Conservation (phyloP, 148 eudicot species). For the Spergularia marina region DNA sequence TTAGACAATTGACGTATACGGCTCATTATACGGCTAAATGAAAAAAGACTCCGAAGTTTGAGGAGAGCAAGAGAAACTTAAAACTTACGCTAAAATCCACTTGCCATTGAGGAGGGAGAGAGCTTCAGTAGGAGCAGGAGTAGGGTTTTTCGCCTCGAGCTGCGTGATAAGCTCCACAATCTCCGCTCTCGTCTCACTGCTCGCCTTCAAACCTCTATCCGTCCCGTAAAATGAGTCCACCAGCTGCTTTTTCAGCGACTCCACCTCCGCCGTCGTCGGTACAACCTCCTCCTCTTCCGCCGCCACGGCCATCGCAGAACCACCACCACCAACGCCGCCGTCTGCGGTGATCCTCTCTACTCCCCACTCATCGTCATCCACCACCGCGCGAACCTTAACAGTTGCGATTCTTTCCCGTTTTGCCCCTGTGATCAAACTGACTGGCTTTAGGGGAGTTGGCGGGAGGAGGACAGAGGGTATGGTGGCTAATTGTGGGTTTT, state of each 20-base stretch:
- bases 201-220: conserved; percentile 68
- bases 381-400: conserved; percentile 22
- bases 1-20: too few species aligned
- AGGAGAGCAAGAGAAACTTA: background rate
- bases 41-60: background rate
- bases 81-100: conserved; percentile 82
- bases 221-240: conserved; percentile 78
- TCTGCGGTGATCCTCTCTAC: conserved; percentile 27
- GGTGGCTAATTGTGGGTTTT: conserved; percentile 23
- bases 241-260: conserved; percentile 53
- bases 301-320: conserved; percentile 29
- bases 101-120: conserved; percentile 76
- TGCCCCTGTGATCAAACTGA: conserved; percentile 6
- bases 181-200: conserved; percentile 81
- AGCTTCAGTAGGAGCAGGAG: conserved; percentile 83
- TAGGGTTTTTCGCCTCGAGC: conserved; percentile 81
- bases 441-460: conserved; percentile 7
- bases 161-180: conserved; percentile 73
- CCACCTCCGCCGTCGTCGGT: conserved; percentile 39
- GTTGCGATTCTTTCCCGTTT: background rate
- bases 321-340: conserved; percentile 11
- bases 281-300: conserved; percentile 31
- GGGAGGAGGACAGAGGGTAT: conserved; percentile 6
- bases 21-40: too few species aligned
- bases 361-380: conserved; percentile 24